Evolutionary conservation across 1,284 basidiomycete genomes (phyloP).

Genomic region (Wallemia hederae): DNA sequence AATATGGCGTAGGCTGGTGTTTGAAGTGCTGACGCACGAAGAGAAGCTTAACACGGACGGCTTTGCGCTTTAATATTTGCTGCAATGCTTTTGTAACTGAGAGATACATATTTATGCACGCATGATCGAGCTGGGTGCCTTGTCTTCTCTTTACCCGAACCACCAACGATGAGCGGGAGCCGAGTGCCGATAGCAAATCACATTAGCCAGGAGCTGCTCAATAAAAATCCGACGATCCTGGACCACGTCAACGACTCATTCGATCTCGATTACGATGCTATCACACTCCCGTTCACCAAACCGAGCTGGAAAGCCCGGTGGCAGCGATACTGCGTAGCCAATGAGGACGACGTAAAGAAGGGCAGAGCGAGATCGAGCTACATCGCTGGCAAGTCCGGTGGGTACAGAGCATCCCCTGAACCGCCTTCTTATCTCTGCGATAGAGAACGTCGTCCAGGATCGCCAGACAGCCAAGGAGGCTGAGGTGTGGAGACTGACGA

Average conservation of each 20-base stretch:
- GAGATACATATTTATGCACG: background rate
- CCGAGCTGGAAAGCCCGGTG: slow-evolving; percentile 61
- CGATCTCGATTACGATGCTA: slow-evolving; percentile 21
- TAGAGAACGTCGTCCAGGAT: slow-evolving; percentile 16
- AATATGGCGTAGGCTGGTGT: background rate
- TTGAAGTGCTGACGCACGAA: background rate
- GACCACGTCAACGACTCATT: slow-evolving; percentile 11
- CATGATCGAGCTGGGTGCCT: too few species aligned
- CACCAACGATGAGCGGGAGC: background rate
- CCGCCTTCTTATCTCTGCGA: slow-evolving; percentile 13
- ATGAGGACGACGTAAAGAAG: slow-evolving; percentile 18
- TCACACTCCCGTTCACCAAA: slow-evolving; percentile 66
- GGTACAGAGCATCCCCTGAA: slow-evolving; percentile 4
- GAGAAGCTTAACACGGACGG: background rate
- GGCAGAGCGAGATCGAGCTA: slow-evolving; percentile 14
- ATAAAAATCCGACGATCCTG: slow-evolving; percentile 9
- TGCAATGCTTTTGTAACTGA: background rate
- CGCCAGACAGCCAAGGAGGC: slow-evolving; percentile 36
- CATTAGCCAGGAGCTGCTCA: background rate
- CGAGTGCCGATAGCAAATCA: background rate
- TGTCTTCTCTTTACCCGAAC: background rate
- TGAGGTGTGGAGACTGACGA: slow-evolving; percentile 61
- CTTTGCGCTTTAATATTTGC: background rate
- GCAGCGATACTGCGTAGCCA: slow-evolving; percentile 50
- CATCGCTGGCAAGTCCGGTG: slow-evolving; percentile 6